These are phyloP conservation scores for Sporothrix curviconia DNA, from an alignment of 2,329 filamentous ascomycete species.

Conservation along the genomic window DNA sequence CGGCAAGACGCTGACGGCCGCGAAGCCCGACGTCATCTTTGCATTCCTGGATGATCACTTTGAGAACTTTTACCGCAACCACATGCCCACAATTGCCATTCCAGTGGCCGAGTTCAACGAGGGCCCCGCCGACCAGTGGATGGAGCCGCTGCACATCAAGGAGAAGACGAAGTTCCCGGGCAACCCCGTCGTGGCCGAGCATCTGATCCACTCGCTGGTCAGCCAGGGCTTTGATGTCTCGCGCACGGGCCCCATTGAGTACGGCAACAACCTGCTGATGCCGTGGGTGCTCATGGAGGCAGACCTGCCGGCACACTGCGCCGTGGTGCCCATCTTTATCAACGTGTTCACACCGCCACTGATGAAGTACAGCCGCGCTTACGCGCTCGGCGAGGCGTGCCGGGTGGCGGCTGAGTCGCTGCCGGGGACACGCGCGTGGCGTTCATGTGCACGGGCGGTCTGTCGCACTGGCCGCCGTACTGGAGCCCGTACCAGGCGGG, in stretches of 20 bases:
- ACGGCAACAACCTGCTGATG: slow-evolving; percentile 18
- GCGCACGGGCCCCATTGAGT: slow-evolving; percentile 16
- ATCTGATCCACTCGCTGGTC: slow-evolving; percentile 18
- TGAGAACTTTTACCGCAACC: slow-evolving; percentile 20
- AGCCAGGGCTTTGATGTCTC: slow-evolving; percentile 17
- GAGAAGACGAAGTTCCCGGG: slow-evolving; percentile 16
- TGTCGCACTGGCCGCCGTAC: slow-evolving; percentile 19
- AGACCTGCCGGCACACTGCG: slow-evolving; percentile 11
- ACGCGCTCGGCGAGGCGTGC: slow-evolving; percentile 26
- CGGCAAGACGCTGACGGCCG: slow-evolving; percentile 15
- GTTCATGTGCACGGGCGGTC: slow-evolving; percentile 17
- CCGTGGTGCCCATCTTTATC: slow-evolving; percentile 16
- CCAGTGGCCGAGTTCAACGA: slow-evolving; percentile 14
- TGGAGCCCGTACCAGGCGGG: slow-evolving; percentile 18
- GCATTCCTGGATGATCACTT: slow-evolving; percentile 19
- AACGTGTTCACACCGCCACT: slow-evolving; percentile 19
- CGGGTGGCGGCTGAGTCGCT: slow-evolving; percentile 20
- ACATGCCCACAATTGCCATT: slow-evolving; percentile 18
- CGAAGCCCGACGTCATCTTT: slow-evolving; percentile 18
- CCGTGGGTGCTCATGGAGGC: slow-evolving; percentile 18
- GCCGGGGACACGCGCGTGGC: slow-evolving; percentile 14
- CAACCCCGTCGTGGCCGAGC: slow-evolving; percentile 16
- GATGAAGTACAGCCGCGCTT: slow-evolving; percentile 25
- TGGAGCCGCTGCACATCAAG: slow-evolving; percentile 16
- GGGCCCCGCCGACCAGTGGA: slow-evolving; percentile 19